These are phyloP conservation scores for Gastrolobium bilobum DNA, from an alignment of 306 rosid genomes.

Conservation along the genomic window DNA sequence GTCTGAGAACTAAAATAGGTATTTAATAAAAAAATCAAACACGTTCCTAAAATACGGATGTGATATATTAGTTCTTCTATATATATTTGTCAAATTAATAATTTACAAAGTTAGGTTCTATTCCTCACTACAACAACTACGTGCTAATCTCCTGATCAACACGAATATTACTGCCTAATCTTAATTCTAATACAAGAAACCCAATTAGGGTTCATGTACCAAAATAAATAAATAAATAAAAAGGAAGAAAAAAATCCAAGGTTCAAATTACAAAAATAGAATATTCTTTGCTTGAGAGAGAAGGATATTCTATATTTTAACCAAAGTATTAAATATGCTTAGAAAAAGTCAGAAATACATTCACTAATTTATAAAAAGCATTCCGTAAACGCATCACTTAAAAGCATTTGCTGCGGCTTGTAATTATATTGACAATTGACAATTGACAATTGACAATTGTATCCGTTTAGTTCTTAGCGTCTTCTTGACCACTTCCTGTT, in stretches of 20 bases:
- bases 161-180: constrained; percentile 13
- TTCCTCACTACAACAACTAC: background rate
- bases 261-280: background rate
- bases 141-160: background rate
- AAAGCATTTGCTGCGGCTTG: background rate
- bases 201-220: background rate
- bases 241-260: background rate
- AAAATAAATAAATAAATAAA: too few relatives aligned
- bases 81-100: too few relatives aligned
- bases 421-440: background rate
- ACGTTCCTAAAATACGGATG: too few relatives aligned
- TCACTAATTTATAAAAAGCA: background rate
- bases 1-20: too few relatives aligned
- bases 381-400: background rate
- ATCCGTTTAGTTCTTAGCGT: background rate
- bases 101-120: background rate
- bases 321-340: background rate
- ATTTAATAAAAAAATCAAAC: too few relatives aligned
- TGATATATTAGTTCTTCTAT: background rate
- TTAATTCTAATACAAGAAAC: background rate
- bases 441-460: background rate
- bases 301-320: constrained; percentile 6
- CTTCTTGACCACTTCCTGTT: background rate
- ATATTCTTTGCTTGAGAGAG: constrained; percentile 11
- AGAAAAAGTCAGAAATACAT: background rate